Conservation (phyloP, 163 green algal genomes). For the Scenedesmus sp. region DNA sequence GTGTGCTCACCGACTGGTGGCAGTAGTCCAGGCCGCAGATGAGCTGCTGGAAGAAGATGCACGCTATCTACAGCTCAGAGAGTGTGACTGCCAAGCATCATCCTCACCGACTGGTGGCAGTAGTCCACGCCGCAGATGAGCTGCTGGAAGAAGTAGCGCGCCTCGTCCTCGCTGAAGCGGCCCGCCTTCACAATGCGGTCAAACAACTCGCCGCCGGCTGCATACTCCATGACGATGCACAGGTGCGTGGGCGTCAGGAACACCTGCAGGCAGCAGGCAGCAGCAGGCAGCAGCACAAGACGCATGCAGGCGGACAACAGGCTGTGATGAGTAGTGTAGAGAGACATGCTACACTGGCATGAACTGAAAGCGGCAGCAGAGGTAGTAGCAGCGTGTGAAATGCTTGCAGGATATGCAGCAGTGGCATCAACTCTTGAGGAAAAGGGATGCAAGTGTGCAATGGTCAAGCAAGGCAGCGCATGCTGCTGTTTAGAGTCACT, state of each 20-base stretch:
- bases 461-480: background rate
- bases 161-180: conserved; percentile 92
- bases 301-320: background rate
- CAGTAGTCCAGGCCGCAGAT: conserved; percentile 94
- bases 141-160: conserved; percentile 97
- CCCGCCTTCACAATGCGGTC: conserved; percentile 90
- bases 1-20: conserved; percentile 76
- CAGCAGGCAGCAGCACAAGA: background rate
- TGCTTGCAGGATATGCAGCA: background rate
- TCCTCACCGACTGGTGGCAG: conserved; percentile 87
- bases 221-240: conserved; percentile 98
- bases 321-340: background rate
- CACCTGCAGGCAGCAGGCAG: conserved; percentile 62
- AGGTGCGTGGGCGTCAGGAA: conserved; percentile 93
- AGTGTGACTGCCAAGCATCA: too few relatives aligned
- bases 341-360: background rate
- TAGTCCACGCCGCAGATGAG: conserved; percentile 92
- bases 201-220: conserved; percentile 96
- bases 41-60: conserved; percentile 79
- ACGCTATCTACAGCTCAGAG: too few relatives aligned
- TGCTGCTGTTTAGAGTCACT: background rate
- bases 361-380: background rate
- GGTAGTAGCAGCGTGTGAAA: background rate
- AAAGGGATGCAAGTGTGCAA: background rate
- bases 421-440: background rate